Conservation (phyloP, 2,329 filamentous ascomycete genomes). For the Pestalotiopsis sp. region DNA sequence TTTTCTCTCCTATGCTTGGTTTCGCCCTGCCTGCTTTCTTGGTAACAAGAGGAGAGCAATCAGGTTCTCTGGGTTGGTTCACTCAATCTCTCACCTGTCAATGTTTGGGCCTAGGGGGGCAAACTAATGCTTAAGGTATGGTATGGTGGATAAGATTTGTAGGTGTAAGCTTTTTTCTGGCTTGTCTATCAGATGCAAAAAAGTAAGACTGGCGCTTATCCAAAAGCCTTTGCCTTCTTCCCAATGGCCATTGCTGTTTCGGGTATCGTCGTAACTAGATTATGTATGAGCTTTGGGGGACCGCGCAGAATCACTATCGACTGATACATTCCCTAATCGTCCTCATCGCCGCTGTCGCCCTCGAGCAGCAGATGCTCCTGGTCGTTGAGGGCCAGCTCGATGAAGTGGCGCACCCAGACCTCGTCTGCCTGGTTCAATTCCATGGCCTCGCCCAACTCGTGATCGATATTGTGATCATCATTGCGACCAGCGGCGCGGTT, state of each 20-base stretch:
- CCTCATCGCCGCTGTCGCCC: constrained; percentile 43
- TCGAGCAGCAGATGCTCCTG: constrained; percentile 48
- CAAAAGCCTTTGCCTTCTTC: not conserved
- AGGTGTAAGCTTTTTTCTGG: not conserved
- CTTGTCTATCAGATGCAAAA: not conserved
- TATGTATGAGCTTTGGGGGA: too few species aligned
- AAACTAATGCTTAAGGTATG: too few species aligned
- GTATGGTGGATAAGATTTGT: not conserved
- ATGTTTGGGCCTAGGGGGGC: not conserved
- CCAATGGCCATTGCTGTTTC: not conserved
- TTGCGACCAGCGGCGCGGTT: constrained; percentile 12
- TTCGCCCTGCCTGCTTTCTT: not conserved
- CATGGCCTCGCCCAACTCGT: constrained; percentile 22
- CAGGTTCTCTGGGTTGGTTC: not conserved
- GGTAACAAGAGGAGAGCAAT: not conserved
- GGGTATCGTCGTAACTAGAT: constrained; percentile 2
- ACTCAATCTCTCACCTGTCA: not conserved
- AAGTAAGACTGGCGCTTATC: not conserved
- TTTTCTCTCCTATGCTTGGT: too few species aligned
- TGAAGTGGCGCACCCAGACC: constrained; percentile 58
- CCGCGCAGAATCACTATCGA: not conserved
- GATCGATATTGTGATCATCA: constrained; percentile 20
- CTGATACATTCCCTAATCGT: constrained; percentile 10
- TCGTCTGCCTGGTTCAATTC: constrained; percentile 48
- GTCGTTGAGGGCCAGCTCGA: constrained; percentile 56